Conservation (phyloP, 805 yeast species). For the Schizosaccharomyces octosporus region DNA sequence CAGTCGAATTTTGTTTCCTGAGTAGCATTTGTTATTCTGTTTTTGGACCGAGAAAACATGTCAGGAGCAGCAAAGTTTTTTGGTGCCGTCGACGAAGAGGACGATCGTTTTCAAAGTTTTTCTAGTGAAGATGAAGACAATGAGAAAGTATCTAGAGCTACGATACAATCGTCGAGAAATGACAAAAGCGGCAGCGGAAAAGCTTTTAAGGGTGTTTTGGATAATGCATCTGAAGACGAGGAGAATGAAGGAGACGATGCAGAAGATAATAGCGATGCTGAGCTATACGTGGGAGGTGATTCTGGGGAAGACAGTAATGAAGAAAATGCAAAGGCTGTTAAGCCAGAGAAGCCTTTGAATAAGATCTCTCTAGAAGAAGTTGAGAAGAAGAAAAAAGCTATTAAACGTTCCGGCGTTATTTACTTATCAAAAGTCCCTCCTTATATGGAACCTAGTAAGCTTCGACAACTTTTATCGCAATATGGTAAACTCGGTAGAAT, state of each 20-base stretch:
- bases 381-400: slow-evolving; percentile 19
- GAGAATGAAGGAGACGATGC: neutral
- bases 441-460: slow-evolving; percentile 82
- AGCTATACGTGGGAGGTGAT: neutral
- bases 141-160: neutral
- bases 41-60: neutral
- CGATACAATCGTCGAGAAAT: neutral
- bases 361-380: slow-evolving; percentile 13
- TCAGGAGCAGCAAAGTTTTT: neutral
- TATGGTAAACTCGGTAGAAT: slow-evolving; percentile 79
- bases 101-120: neutral
- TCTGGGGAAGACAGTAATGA: neutral
- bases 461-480: slow-evolving; percentile 52
- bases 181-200: neutral
- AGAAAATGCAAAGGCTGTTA: neutral
- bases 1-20: too few species aligned
- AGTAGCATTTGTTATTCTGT: too few species aligned
- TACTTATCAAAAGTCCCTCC: slow-evolving; percentile 83
- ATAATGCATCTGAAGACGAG: neutral
- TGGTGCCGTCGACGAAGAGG: neutral
- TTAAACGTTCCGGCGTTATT: slow-evolving; percentile 67
- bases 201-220: neutral
- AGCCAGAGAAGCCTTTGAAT: neutral
- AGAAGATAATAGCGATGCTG: neutral
- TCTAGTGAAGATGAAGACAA: neutral